Evolutionary conservation across 371 early-diverging fungal species (phyloP), one percentile per base, ranked within the genome.

Genomic region (Mortierella sp.): DNA sequence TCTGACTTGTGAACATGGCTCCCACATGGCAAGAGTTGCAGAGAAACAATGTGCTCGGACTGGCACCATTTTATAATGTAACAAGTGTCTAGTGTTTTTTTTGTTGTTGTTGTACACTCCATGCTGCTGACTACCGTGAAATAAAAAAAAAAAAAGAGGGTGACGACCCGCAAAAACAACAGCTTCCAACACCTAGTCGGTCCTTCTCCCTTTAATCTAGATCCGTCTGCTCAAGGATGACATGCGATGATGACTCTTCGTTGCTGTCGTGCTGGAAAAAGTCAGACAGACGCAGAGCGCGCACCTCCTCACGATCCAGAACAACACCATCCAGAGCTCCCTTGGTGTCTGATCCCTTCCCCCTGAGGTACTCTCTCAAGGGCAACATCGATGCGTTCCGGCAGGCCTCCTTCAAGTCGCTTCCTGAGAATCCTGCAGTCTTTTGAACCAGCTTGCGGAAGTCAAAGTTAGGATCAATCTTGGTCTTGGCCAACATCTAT

Each of bases 371-470:
- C 88, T 99, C 98, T 73, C 97, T 93, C 26, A 99, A 92, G 3
- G 99, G 98, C 81, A 95, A 91, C 98, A 98, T 98, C 24, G 96
- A 97, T 1, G 98, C 98, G 76, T 96, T 95, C 69, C 99, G 93
- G 82, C 98, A 98, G 50, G 98, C 91, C 82, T 99, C 99, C 90
- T 98, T 98, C 85, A 99, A 90, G 77, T 99, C 99, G 80, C 96
- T 96, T 59, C 97, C 91, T 31, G 99, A 98, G 82, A 94, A 95
- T 24, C 96, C 97, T n/a, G 91, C 92, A 5, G 99, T 98, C 69
- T 90, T 87, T 40, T 87, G 77, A 0, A 95, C 97, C n/a, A 99
- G 89, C 75, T 90, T 88, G 4, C 92, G 89, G 82, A 96, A 83
- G 72, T 97, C 92, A 81, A 98, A 97, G 37, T 88, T 91, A 3